These are phyloP conservation scores for Globisporangium uncinulatum DNA, from an alignment of 352 stramenopile genomes.

Conservation along the genomic window DNA sequence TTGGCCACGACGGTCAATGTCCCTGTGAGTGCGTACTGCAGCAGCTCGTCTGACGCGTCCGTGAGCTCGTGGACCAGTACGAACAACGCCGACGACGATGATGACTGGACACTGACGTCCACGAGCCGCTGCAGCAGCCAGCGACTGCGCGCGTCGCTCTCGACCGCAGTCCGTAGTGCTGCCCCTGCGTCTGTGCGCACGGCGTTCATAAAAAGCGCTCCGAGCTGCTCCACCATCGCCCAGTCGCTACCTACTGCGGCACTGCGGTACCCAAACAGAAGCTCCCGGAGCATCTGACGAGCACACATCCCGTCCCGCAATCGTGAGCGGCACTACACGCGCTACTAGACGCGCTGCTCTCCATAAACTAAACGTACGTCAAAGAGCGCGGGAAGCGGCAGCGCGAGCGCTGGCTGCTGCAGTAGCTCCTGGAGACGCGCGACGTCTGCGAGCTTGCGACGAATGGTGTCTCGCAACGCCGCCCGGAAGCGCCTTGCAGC, in stretches of 20 bases:
- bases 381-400: constrained; percentile 46
- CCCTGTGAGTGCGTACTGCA: constrained; percentile 25
- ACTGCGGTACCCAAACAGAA: constrained; percentile 36
- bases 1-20: constrained; percentile 13
- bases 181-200: constrained; percentile 12
- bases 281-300: constrained; percentile 30
- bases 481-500: constrained; percentile 12
- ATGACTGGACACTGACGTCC: constrained; percentile 39
- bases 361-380: constrained; percentile 15
- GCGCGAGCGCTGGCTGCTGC: constrained; percentile 36
- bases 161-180: constrained; percentile 8
- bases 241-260: constrained; percentile 13
- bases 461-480: constrained; percentile 26
- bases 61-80: constrained; percentile 14
- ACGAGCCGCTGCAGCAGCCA: constrained; percentile 40
- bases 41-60: constrained; percentile 19
- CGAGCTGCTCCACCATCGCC: constrained; percentile 22
- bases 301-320: neutral
- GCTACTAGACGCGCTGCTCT: neutral
- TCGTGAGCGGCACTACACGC: neutral
- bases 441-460: constrained; percentile 56
- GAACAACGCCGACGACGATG: constrained; percentile 7
- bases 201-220: constrained; percentile 21
- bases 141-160: constrained; percentile 11
- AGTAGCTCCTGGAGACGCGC: constrained; percentile 44